Evolutionary conservation across 2,329 filamentous ascomycete species (phyloP), one percentile per base, ranked within the genome.

Genomic region (Chaetomium olivaceum): DNA sequence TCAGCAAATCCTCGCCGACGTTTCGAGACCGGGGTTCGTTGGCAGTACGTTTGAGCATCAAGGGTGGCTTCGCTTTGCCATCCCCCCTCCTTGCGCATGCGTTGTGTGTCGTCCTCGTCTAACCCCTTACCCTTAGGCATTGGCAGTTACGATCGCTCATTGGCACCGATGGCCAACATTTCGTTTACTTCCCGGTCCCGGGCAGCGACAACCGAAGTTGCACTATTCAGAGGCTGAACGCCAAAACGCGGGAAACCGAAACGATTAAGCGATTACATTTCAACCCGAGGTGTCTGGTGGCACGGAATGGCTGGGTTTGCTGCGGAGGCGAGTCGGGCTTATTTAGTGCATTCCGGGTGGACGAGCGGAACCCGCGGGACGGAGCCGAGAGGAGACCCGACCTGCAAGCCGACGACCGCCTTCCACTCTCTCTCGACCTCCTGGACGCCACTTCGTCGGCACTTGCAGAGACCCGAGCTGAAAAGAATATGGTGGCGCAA

Each of bases 61-160:
- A 21, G 11, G 36, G 21, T 50, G 39, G 57, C 43, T 59, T 27
- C n/a, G n/a, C 57, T 16, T 19, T 31, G 39, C 39, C 25, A 62
- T 68, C 3, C 2, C 39, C 25, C 63, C 68, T 11, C 3, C 39
- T n/a, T 43, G 16, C 59, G 60, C 63, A 27, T 50, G 52, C 31
- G 29, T 2, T 58, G 62, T 58, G 21, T 25, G 25, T 57, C 25
- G 46, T 71, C 64, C 21, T 57, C 25, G 48, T 70, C 65, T 69
- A 55, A 66, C 62, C 46, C 50, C 31, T 29, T 54, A 51, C 59
- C 48, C 65, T 33, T 73, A 93, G 90, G 71, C 91, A 95, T 79
- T 93, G 90, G 88, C 91, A 95, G 79, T 83, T 99, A 55, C 91
- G 94, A 63, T 94, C 96, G 71, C 89, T 96, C 71, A 91, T 98